Conservation (phyloP, 2,329 filamentous ascomycete species). For the Fusarium sp. region DNA sequence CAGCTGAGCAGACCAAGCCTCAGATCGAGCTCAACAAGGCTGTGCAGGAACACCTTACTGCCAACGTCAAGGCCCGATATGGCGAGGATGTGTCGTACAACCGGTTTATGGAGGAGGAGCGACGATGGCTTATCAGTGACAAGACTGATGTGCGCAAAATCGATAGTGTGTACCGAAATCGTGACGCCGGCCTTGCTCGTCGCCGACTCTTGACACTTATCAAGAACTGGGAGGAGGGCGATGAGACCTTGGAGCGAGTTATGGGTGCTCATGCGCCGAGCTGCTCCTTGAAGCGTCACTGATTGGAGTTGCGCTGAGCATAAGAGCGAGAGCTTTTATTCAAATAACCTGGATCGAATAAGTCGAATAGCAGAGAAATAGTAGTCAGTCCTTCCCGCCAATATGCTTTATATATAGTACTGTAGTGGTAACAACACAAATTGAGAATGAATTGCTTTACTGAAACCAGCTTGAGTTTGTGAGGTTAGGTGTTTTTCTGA, state of each 20-base stretch:
- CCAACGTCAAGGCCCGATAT: constrained; percentile 49
- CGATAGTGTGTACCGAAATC: constrained; percentile 58
- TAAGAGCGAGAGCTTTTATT: background rate
- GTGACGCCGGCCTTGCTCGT: constrained; percentile 53
- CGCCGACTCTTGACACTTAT: constrained; percentile 50
- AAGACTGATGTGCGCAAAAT: constrained; percentile 55
- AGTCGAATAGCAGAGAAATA: background rate
- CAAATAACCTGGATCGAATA: background rate
- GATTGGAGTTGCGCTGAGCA: background rate
- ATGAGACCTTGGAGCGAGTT: constrained; percentile 53
- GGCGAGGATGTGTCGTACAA: constrained; percentile 47
- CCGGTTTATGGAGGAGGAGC: constrained; percentile 51
- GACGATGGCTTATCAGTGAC: constrained; percentile 55
- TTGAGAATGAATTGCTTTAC: background rate
- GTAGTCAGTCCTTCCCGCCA: background rate
- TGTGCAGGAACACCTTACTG: constrained; percentile 47
- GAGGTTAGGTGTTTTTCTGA: background rate
- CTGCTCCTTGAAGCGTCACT: constrained; percentile 41
- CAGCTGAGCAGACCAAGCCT: constrained; percentile 37
- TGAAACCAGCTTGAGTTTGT: background rate
- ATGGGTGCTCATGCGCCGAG: constrained; percentile 48
- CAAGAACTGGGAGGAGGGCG: constrained; percentile 55
- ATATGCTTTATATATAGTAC: background rate
- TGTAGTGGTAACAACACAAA: background rate
- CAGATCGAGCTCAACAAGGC: constrained; percentile 47